A percentile compares a stretch with the other conserved stretches of the same genome.
Conservation (phyloP, 192 early-diverging fungal species). For the Gaertneriomyces semiglobifer region DNA sequence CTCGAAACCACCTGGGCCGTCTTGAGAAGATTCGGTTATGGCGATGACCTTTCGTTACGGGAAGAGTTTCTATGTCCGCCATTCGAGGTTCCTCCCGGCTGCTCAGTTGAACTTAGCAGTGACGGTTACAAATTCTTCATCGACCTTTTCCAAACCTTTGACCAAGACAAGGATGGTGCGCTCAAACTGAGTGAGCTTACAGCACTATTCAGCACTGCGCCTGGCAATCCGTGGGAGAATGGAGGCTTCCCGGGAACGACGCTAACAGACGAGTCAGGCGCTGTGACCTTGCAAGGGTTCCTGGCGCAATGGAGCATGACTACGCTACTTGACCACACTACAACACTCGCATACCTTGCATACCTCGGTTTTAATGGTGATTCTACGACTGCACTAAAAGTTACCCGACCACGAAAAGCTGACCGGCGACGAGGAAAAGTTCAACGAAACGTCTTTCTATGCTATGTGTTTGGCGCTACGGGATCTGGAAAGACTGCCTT, state of each 20-base stretch:
- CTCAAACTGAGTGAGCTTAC: constrained; percentile 80
- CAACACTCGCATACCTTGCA: constrained; percentile 89
- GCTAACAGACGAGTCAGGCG: constrained; percentile 79
- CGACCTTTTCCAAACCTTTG: constrained; percentile 89
- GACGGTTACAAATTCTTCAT: constrained; percentile 93
- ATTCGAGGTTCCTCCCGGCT: constrained; percentile 83
- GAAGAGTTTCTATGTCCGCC: constrained; percentile 87
- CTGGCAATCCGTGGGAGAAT: constrained; percentile 90
- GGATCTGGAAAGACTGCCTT: constrained; percentile 91
- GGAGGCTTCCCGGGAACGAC: constrained; percentile 86
- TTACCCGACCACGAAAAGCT: constrained; percentile 64
- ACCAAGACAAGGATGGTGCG: constrained; percentile 96
- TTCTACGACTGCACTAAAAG: constrained; percentile 79
- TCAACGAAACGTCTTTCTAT: constrained; percentile 86
- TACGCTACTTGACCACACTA: constrained; percentile 84
- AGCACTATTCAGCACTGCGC: constrained; percentile 82
- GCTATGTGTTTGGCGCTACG: constrained; percentile 91
- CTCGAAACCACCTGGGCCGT: constrained; percentile 99
- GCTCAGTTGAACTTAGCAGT: constrained; percentile 90
- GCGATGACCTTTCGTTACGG: constrained; percentile 85
- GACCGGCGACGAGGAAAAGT: constrained; percentile 79
- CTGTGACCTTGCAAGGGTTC: constrained; percentile 93
- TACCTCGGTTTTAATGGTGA: constrained; percentile 95
- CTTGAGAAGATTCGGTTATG: constrained; percentile 92
- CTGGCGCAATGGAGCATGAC: constrained; percentile 99